Percentiles rank a stretch among this genome's conserved stretches.
Evolutionary conservation across 495 filamentous ascomycete species (phyloP).

Genomic region (Neurospora sp.): DNA sequence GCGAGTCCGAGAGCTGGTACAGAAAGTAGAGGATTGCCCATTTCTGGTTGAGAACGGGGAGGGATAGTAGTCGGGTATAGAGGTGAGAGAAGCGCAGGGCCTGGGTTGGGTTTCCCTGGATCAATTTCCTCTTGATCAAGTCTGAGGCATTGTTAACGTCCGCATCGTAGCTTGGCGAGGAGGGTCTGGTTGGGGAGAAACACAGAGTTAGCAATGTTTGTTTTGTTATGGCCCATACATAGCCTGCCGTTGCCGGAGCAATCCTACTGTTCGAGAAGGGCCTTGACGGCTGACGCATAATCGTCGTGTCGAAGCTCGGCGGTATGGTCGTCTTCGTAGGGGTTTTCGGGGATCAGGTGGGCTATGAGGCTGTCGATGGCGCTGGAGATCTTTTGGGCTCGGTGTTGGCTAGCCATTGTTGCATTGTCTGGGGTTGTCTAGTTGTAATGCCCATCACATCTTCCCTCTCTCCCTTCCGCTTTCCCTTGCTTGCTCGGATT

Average conservation of each 20-base stretch:
- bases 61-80: conserved; percentile 74
- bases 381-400: conserved; percentile 35
- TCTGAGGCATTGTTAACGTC: conserved; percentile 87
- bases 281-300: conserved; percentile 40
- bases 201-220: neutral
- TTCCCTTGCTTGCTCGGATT: neutral
- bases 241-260: neutral
- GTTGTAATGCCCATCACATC: neutral
- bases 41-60: conserved; percentile 88
- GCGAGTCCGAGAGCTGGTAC: conserved; percentile 63
- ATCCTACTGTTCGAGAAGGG: conserved; percentile 40
- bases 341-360: conserved; percentile 40
- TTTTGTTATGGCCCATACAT: neutral
- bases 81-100: conserved; percentile 82
- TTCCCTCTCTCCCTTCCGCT: neutral
- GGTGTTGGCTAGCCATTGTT: conserved; percentile 31
- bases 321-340: conserved; percentile 37
- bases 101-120: conserved; percentile 70
- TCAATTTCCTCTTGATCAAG: conserved; percentile 77
- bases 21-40: conserved; percentile 93
- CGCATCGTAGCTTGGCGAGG: conserved; percentile 9
- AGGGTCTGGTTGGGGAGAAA: neutral
- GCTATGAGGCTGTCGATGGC: conserved; percentile 49
- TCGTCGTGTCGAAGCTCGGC: conserved; percentile 41
- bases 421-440: conserved; percentile 18